Base-by-base conservation (phyloP, 495 filamentous ascomycete genomes). In the Diplogelasinospora grovesii region DNA sequence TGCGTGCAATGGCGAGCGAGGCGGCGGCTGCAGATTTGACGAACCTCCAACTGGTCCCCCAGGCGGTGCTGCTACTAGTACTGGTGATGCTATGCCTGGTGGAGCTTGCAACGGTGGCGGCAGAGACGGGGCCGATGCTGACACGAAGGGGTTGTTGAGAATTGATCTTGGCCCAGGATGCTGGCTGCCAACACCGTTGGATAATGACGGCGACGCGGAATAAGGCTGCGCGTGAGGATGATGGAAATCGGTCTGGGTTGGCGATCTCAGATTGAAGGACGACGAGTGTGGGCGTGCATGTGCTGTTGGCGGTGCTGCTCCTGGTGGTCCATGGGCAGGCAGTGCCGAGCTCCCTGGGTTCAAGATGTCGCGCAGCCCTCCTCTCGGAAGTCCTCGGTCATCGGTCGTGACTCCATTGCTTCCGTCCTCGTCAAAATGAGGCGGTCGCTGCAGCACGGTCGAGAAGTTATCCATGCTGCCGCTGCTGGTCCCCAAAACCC, bases 381-480 rank as follows among this genome's bases (percentile, higher is more conserved):
- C 49, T n/a, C n/a, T n/a, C n/a, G n/a, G n/a, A n/a, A n/a, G n/a
- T 41, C 56, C 35, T 20, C 46, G 52, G 21, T 64, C 52, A 29
- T 53, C 41, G 5, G 41, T 28, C 35, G 47, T 33, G 14, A 38
- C 45, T 16, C 47, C 46, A 33, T 48, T 56, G 25, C 57, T 62
- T 23, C 57, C 50, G 33, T 66, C 62, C 49, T 57, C 59, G 49
- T 64, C 57, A 33, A 62, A 60, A 49, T 60, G 56, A 43, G 60
- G 50, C 34, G 63, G 55, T 16, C 61, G 60, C 50, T 68, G 64
- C 55, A 71, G 56, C 50, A 69, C 64, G 10, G 61, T 69, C 49
- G 69, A 66, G 52, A 69, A 73, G 33, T 59, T 56, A 39, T 68
- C 65, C 63, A 66, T 66, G 13, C 24, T 50, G 24, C 9, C 11